Evolutionary conservation across 495 filamentous ascomycete species (phyloP).

Genomic region (Penicillium odoratum): DNA sequence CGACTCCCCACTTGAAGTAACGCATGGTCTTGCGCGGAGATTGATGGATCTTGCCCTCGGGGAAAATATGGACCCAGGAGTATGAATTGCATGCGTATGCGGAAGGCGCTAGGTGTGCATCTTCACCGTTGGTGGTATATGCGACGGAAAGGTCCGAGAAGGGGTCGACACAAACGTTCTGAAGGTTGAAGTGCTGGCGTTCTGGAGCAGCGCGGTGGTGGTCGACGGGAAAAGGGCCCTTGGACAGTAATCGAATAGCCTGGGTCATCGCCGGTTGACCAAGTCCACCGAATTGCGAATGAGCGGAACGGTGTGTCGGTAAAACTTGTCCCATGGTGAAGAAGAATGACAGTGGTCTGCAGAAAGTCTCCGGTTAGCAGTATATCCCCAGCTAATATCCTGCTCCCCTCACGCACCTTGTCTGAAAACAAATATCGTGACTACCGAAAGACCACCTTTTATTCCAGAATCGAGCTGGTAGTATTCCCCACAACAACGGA

Average conservation of each 20-base stretch:
- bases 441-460: slow-evolving; percentile 85
- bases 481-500: slow-evolving; percentile 85
- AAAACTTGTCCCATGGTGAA: slow-evolving; percentile 86
- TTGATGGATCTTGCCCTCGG: slow-evolving; percentile 92
- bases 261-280: slow-evolving; percentile 89
- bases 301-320: slow-evolving; percentile 76
- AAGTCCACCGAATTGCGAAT: slow-evolving; percentile 69
- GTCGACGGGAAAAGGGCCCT: slow-evolving; percentile 52
- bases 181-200: slow-evolving; percentile 37
- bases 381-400: not conserved
- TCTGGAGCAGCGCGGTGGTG: slow-evolving; percentile 38
- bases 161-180: slow-evolving; percentile 49
- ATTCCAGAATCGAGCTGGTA: slow-evolving; percentile 73
- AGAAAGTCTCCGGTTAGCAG: slow-evolving; percentile 22
- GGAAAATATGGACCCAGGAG: slow-evolving; percentile 93
- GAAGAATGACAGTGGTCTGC: slow-evolving; percentile 61
- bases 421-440: slow-evolving; percentile 82
- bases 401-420: slow-evolving; percentile 26
- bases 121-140: slow-evolving; percentile 53
- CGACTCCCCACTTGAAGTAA: slow-evolving; percentile 97
- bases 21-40: slow-evolving; percentile 75
- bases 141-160: slow-evolving; percentile 50
- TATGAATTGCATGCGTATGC: slow-evolving; percentile 63
- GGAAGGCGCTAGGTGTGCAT: slow-evolving; percentile 55
- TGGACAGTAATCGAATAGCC: slow-evolving; percentile 79